Evolutionary conservation across 1,284 basidiomycete species (phyloP).

Genomic region (Schizophyllum commune): DNA sequence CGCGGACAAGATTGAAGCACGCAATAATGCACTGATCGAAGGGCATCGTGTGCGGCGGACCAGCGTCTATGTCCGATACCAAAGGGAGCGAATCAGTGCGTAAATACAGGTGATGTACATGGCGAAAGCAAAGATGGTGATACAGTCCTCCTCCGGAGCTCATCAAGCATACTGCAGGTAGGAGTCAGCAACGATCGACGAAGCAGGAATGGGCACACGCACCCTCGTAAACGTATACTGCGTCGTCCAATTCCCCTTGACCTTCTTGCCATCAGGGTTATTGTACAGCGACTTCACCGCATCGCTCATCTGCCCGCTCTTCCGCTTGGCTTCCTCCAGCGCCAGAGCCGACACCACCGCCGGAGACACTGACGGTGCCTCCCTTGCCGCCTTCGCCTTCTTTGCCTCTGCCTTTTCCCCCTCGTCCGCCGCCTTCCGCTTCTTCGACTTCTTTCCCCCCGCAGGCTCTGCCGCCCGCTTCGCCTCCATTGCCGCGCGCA

Average conservation of each 20-base stretch:
- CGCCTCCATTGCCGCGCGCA: constrained; percentile 47
- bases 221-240: not conserved
- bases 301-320: constrained; percentile 59
- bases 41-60: too few relatives aligned
- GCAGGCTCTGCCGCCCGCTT: constrained; percentile 45
- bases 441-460: constrained; percentile 52
- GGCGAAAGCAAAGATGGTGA: not conserved
- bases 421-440: constrained; percentile 44
- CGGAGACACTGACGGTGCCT: constrained; percentile 48
- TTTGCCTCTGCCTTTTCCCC: constrained; percentile 31
- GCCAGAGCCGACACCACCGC: constrained; percentile 59
- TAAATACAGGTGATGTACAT: not conserved
- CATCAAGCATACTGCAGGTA: not conserved
- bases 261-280: constrained; percentile 19
- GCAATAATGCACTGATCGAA: not conserved
- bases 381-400: constrained; percentile 26
- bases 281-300: constrained; percentile 67
- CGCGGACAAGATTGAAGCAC: not conserved
- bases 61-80: too few relatives aligned
- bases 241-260: not conserved
- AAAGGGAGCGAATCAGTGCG: constrained; percentile 8
- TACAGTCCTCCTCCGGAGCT: too few relatives aligned
- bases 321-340: constrained; percentile 67
- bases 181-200: constrained; percentile 6
- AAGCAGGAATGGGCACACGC: not conserved